phyloP scores from a whole-genome alignment of 805 yeast genomes.

The Kluyveromyces aestuarii region DNA sequence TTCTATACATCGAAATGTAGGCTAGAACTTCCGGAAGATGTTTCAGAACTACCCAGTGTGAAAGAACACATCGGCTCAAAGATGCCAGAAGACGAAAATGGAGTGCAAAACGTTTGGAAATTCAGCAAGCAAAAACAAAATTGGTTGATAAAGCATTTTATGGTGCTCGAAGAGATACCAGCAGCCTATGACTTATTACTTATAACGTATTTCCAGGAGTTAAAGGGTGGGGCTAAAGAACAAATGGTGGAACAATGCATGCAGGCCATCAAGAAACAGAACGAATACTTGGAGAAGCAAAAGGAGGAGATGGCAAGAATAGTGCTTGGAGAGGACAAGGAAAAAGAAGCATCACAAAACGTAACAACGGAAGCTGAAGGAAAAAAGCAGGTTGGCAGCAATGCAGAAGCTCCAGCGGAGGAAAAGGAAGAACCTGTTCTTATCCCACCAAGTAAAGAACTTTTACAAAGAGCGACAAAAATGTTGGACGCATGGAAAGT shows the following conservation, averaged over 20 bases:
- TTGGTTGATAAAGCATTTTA: slow-evolving; percentile 28
- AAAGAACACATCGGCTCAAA: slow-evolving; percentile 9
- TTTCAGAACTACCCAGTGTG: slow-evolving; percentile 17
- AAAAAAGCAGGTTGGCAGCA: slow-evolving; percentile 1
- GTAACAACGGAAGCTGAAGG: background rate
- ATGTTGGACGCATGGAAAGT: slow-evolving; percentile 12
- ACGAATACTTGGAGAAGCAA: slow-evolving; percentile 9
- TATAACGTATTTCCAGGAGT: slow-evolving; percentile 22
- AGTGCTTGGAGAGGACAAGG: slow-evolving; percentile 3
- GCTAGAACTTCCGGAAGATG: slow-evolving; percentile 16
- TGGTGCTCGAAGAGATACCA: slow-evolving; percentile 21
- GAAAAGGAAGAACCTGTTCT: slow-evolving; percentile 4
- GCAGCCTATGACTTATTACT: slow-evolving; percentile 19
- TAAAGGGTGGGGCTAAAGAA: slow-evolving; percentile 14
- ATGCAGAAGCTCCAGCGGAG: background rate
- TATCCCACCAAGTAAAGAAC: slow-evolving; percentile 18
- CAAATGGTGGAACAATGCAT: slow-evolving; percentile 4
- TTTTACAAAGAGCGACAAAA: slow-evolving; percentile 15
- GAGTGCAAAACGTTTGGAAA: slow-evolving; percentile 21
- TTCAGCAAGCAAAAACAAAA: slow-evolving; percentile 30
- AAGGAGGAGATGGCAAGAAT: slow-evolving; percentile 3
- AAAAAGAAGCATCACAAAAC: background rate
- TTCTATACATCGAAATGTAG: slow-evolving; percentile 21
- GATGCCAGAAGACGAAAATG: slow-evolving; percentile 7
- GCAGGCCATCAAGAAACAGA: background rate